phyloP scores from a whole-genome alignment of 371 early-diverging fungal species.

The Lichtheimia corymbifera region DNA sequence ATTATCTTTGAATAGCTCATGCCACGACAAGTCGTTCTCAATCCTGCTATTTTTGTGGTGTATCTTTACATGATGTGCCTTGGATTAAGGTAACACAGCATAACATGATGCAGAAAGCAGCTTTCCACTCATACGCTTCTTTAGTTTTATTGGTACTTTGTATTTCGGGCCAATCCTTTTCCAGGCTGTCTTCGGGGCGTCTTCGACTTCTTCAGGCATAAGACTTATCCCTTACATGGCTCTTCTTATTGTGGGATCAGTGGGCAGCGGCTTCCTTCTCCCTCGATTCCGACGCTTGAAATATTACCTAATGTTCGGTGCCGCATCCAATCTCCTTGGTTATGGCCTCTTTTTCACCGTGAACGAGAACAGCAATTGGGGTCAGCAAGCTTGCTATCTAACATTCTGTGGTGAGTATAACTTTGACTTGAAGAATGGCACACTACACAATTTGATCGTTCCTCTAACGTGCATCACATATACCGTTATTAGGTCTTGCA shows the following conservation, averaged over 20 bases:
- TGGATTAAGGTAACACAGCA: slow-evolving; percentile 48
- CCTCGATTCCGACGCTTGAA: slow-evolving; percentile 28
- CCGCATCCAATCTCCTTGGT: slow-evolving; percentile 35
- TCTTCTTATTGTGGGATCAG: slow-evolving; percentile 37
- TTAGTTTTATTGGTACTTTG: slow-evolving; percentile 62
- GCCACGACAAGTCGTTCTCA: slow-evolving; percentile 15
- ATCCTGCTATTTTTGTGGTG: slow-evolving; percentile 14
- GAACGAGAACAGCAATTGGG: slow-evolving; percentile 33
- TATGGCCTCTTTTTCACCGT: slow-evolving; percentile 47
- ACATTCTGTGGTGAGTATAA: slow-evolving; percentile 26
- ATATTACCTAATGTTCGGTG: slow-evolving; percentile 27
- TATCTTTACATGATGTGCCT: slow-evolving; percentile 47
- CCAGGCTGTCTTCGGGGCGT: slow-evolving; percentile 45
- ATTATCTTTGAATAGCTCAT: slow-evolving; percentile 14
- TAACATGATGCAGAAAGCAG: not conserved
- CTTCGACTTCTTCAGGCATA: slow-evolving; percentile 39
- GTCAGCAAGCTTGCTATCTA: slow-evolving; percentile 44
- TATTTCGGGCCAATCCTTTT: slow-evolving; percentile 73
- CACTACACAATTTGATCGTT: too few relatives aligned
- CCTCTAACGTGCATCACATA: not conserved
- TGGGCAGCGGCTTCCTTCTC: slow-evolving; percentile 29
- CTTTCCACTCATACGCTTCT: not conserved
- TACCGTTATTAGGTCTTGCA: slow-evolving; percentile 31
- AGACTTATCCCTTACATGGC: slow-evolving; percentile 50
- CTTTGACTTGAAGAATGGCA: not conserved